Percentiles rank a stretch among this genome's conserved stretches.
Evolutionary conservation across 371 early-diverging fungal genomes (phyloP).

Genomic region (Mucor irregularis): DNA sequence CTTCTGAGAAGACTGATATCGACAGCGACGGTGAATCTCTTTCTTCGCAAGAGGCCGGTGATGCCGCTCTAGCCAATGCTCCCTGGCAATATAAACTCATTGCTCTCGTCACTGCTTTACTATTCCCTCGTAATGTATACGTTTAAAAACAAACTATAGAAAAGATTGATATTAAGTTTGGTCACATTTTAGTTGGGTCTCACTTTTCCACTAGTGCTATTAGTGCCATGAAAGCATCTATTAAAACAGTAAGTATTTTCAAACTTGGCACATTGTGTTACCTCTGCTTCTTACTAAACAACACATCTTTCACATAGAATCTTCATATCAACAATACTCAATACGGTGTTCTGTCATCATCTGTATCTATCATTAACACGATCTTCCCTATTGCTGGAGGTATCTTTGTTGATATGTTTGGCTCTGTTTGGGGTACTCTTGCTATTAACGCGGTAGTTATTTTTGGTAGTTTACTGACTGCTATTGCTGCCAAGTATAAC

Average conservation of each 20-base stretch:
- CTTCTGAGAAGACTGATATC: not conserved
- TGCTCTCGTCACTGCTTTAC: conserved; percentile 39
- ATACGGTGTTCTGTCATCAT: conserved; percentile 71
- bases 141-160: not conserved
- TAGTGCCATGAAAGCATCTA: conserved; percentile 63
- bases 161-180: not conserved
- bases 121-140: conserved; percentile 35
- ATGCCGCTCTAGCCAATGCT: conserved; percentile 39
- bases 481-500: conserved; percentile 52
- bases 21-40: not conserved
- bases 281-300: conserved; percentile 34
- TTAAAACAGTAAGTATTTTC: conserved; percentile 62
- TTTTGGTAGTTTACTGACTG: conserved; percentile 59
- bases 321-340: conserved; percentile 62
- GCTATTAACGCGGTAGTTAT: conserved; percentile 59
- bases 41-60: conserved; percentile 21
- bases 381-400: conserved; percentile 68
- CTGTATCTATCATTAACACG: conserved; percentile 71
- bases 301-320: conserved; percentile 3
- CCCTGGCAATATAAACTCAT: conserved; percentile 44
- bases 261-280: conserved; percentile 36
- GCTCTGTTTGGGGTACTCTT: conserved; percentile 61
- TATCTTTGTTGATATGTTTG: conserved; percentile 67
- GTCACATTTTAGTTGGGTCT: conserved; percentile 62
- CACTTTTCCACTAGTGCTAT: conserved; percentile 76